Conservation (phyloP, 352 stramenopile genomes). For the Phytopythium aichiense region DNA sequence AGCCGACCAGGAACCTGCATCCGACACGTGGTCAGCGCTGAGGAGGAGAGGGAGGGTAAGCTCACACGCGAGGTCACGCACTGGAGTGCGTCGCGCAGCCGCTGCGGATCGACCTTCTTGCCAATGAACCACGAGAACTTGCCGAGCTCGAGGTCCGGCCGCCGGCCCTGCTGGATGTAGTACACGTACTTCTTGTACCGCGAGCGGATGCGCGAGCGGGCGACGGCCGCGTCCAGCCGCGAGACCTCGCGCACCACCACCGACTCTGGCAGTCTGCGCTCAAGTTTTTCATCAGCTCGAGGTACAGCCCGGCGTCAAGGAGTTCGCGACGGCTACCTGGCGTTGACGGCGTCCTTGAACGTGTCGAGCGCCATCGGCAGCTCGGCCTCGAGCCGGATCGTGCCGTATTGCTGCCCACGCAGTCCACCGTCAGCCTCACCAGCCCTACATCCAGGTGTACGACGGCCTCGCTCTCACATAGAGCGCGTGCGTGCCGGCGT, state of each 20-base stretch:
- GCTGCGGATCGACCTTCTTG: conserved; percentile 50
- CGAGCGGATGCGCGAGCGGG: conserved; percentile 61
- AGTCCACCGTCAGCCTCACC: conserved; percentile 9
- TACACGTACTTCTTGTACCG: conserved; percentile 89
- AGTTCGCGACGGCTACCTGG: conserved; percentile 22
- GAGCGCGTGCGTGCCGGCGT: conserved; percentile 81
- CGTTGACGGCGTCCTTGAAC: conserved; percentile 55
- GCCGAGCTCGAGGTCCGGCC: conserved; percentile 58
- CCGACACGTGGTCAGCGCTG: conserved; percentile 3
- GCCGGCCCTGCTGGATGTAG: conserved; percentile 83
- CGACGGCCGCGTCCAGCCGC: conserved; percentile 18
- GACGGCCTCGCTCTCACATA: conserved; percentile 37
- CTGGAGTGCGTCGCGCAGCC: conserved; percentile 61
- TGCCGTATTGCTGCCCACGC: conserved; percentile 70
- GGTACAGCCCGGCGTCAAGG: neutral
- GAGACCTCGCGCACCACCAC: conserved; percentile 53
- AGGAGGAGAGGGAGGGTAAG: no score
- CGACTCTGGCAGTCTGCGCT: conserved; percentile 28
- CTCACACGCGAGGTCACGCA: conserved; percentile 12
- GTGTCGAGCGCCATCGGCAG: conserved; percentile 32
- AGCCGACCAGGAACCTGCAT: conserved; percentile 52
- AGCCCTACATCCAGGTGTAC: neutral
- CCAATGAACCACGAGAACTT: conserved; percentile 86
- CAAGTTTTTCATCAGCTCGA: conserved; percentile 2
- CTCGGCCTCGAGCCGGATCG: conserved; percentile 50